Base-by-base conservation (phyloP, 768 basidiomycete genomes). In the Lyophyllum atratum region DNA sequence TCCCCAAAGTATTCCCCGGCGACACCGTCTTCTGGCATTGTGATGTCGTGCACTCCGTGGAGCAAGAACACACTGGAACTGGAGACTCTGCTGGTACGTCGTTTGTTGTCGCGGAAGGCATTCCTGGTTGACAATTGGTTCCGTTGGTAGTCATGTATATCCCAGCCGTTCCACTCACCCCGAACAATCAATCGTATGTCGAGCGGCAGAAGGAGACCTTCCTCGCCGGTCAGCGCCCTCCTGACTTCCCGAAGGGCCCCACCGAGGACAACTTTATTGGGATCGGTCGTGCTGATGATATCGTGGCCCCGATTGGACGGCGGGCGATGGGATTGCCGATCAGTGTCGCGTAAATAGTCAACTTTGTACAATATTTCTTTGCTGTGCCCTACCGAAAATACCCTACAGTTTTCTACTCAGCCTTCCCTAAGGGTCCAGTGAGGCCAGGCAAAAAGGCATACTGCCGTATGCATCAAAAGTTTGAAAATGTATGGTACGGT, bases 1-100 rank as follows among this genome's bases (percentile, higher is more conserved):
- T 89, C 9, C 90, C 90, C 1, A 81, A 77, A 59, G 90, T 92
- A 5, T 74, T 78, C 50, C 89, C 90, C 0, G 91, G 91, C 1
- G 90, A 92, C 65, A 84, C 86, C 63, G 87, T 90, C 3, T 90
- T 87, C 70, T 91, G 90, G 87, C 87, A 89, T 61, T 86, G 85
- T 55, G 81, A 83, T 66, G 76, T 79, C 25, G 69, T 81, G 7
- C 81, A 83, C 61, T 68, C 79, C 1, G 81, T 83, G 24, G 81
- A 83, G 61, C 51, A 60, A 42, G 76, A 82, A 54, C 85, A 89
- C 65, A 76, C 69, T 0, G 86, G 87, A 3, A 66, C 67, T 1
- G 74, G 65, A 40, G 85, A 85, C 61, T 87, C 85, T 24, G 81
- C 83, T 54, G 83, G 83, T 83, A 57, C 61, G 68, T 52, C 26